These are phyloP conservation scores for Pseudohyphozyma bogoriensis DNA, from an alignment of 768 basidiomycete species.

Conservation along the genomic window DNA sequence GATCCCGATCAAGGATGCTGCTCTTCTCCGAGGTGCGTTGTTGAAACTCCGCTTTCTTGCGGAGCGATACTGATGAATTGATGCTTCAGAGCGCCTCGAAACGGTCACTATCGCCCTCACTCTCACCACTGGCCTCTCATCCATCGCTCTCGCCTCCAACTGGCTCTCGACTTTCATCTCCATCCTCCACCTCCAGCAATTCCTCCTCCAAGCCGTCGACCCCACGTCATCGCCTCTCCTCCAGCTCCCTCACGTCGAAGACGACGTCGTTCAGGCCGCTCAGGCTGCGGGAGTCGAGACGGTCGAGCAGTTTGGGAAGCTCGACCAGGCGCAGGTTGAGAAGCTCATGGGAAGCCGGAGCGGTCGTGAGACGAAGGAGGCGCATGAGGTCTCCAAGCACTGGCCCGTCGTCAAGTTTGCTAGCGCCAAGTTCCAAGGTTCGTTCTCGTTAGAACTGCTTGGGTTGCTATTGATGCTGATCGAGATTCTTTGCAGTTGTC, in stretches of 20 bases:
- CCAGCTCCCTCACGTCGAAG: slow-evolving; percentile 64
- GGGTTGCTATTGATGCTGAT: not conserved
- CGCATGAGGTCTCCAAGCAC: slow-evolving; percentile 54
- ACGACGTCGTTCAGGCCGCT: slow-evolving; percentile 37
- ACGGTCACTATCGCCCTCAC: slow-evolving; percentile 27
- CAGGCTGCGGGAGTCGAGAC: slow-evolving; percentile 26
- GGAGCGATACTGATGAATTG: not conserved
- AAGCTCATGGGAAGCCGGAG: slow-evolving; percentile 11
- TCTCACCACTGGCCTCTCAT: slow-evolving; percentile 52
- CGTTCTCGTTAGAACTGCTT: slow-evolving; percentile 17
- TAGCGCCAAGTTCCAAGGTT: slow-evolving; percentile 77
- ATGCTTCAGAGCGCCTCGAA: slow-evolving; percentile 21
- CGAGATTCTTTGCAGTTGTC: slow-evolving; percentile 45
- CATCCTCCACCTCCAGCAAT: slow-evolving; percentile 71
- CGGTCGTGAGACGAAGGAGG: slow-evolving; percentile 38
- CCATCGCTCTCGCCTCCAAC: slow-evolving; percentile 70
- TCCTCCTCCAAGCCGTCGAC: slow-evolving; percentile 69
- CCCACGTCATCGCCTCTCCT: slow-evolving; percentile 44
- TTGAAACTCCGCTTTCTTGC: not conserved
- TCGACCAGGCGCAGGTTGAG: slow-evolving; percentile 21
- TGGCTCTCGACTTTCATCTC: slow-evolving; percentile 75
- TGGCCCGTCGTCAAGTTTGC: slow-evolving; percentile 73
- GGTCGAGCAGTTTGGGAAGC: slow-evolving; percentile 24
- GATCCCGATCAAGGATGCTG: slow-evolving; percentile 46
- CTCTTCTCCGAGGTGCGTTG: slow-evolving; percentile 53